Conservation (phyloP, 345 rosid genomes). For the Pugionium cornutum region DNA sequence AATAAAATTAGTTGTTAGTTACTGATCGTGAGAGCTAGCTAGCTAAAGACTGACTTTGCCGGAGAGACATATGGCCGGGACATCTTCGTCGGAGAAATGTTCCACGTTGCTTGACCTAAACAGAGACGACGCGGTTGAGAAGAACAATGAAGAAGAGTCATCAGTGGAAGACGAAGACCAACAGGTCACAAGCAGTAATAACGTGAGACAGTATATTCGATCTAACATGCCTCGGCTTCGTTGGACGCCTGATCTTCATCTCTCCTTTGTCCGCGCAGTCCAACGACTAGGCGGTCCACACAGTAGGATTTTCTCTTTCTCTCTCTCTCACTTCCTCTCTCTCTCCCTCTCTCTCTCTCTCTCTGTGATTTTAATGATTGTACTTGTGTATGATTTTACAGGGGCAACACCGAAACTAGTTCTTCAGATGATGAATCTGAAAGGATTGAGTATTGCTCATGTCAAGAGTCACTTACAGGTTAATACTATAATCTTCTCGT, state of each 20-base stretch:
- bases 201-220: conserved; percentile 70
- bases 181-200: conserved; percentile 16
- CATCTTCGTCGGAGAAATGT: conserved; percentile 33
- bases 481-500: background rate
- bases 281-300: conserved; percentile 91
- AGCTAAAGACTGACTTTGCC: background rate
- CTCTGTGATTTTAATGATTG: background rate
- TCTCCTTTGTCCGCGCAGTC: conserved; percentile 69
- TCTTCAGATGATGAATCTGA: conserved; percentile 82
- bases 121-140: conserved; percentile 38
- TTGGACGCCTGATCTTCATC: conserved; percentile 89
- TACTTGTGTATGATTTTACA: conserved; percentile 32
- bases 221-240: conserved; percentile 81
- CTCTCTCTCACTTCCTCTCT: background rate
- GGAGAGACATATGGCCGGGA: conserved; percentile 37
- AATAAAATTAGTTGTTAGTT: background rate
- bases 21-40: background rate
- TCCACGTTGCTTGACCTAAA: conserved; percentile 49
- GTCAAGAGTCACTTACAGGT: conserved; percentile 97
- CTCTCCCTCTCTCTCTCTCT: background rate
- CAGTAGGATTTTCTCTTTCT: conserved; percentile 45
- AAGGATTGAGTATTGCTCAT: conserved; percentile 87
- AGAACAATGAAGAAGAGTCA: conserved; percentile 34
- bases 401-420: conserved; percentile 91
- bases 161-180: conserved; percentile 38